Base-by-base conservation (phyloP, 2,329 filamentous ascomycete genomes). In the Colletotrichum navitas region DNA sequence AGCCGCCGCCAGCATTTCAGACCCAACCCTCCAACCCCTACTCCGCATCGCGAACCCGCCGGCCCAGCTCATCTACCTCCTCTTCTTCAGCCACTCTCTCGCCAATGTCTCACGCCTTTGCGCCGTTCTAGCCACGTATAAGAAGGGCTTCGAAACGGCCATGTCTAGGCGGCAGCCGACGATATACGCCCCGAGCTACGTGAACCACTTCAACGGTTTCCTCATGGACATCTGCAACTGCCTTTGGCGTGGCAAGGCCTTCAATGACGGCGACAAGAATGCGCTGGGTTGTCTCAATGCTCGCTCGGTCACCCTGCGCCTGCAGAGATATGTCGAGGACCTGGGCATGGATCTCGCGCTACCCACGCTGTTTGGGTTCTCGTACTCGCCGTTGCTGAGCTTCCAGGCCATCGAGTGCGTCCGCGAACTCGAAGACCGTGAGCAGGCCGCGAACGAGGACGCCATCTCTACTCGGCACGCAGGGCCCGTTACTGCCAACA, bases 151-250 rank as follows among this genome's bases (percentile, higher is more conserved):
- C 76, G 93, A 95, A 77, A 81, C 83, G 34, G 89, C 91, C 68
- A 89, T 88, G 83, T 75, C 83, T 66, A 43, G 66, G 14, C 70
- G 70, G 2, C 66, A 64, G 55, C 60, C 70, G 56, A 79, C 80
- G 24, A 79, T 82, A 14, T 92, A 91, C 73, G 85, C 89, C 36
- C 85, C 88, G 52, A 81, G 85, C 41, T 88, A 92, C 67, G 88
- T 94, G 51, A 88, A 90, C 74, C 83, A 87, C 32, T 95, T 96
- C 83, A 97, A 97, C 79, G 92, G 92, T 29, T 94, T 92, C 78
- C 87, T 97, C 41, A 95, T 96, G 90, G 94, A 97, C 78, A 87
- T 94, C 41, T 95, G 93, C 83, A 97, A 97, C 78, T 90, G 93
- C 62, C 80, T 96, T 58, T 97, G 94, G 94, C 89, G 93, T 11